Base-by-base conservation (phyloP, 768 basidiomycete genomes). In the Amanita inopinata region DNA sequence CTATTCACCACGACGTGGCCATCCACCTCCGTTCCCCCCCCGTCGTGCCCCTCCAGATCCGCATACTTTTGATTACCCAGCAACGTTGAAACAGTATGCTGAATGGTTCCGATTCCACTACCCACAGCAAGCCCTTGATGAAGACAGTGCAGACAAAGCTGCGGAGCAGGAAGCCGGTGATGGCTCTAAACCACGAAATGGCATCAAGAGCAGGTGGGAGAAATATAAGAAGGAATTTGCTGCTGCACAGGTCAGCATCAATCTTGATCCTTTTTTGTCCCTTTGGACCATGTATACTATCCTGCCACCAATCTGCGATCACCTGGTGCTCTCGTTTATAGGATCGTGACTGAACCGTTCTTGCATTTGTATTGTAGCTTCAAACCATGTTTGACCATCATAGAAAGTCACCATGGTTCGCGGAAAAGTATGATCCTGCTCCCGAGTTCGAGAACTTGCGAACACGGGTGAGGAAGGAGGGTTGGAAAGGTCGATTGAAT, bases 301-400 rank as follows among this genome's bases (percentile, higher is more conserved):
- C 47, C 48, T 48, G 51, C 54, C 44, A 35, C 50, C n/a, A 47
- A 41, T 52, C 49, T 47, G 50, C 49, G 30, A 39, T 48, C 45
- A n/a, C n/a, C n/a, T 34, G 35, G 30, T 38, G 38, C 35, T 53
- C 38, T 57, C 43, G 40, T 45, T 47, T 12, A 46, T 32, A 50
- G 49, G 48, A 51, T 49, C 38, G 23, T 49, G 46, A 57, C 60
- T 65, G 56, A 63, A 68, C 55, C 36, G 45, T 49, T 56, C 55
- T 56, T 59, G 46, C 40, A 49, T 39, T 51, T 61, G 61, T 66
- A 63, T 65, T 71, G 59, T 73, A 97, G 92, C 78, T 94, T 56
- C 88, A 89, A 69, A 84, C 85, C 45, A 84, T 97, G 74, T 96
- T 90, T 73, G 85, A 96, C 24, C 85, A 90, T 63, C 93, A 97